Evolutionary conservation across 441 rosid species (phyloP), one percentile per base, ranked within the genome.

Genomic region (Gossypium laxum): DNA sequence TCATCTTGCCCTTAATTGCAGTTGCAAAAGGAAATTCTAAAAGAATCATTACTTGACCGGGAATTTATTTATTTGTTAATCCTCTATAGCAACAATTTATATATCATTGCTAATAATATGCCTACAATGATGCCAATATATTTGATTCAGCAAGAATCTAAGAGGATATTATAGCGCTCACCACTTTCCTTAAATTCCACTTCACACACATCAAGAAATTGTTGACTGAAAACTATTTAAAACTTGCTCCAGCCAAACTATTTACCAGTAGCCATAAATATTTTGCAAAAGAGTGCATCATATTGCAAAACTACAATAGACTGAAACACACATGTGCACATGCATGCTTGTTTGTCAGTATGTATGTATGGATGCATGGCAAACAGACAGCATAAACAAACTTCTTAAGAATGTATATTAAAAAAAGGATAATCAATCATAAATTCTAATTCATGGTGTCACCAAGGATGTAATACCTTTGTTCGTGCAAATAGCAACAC

Each of bases 401-500:
- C 26, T 24, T 48, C 22, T 24, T 58, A 18, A 48, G 22, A 50
- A 38, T 18, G 32, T 18, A 28, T 0, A 45, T 34, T 41, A 43
- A 70, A 55, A 11, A 6, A 15, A 71, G 15, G 60, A 30, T 50
- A n/a, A 10, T 65, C 30, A 34, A 18, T 47, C 67, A 50, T 45
- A 17, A 50, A 51, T 38, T 41, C n/a, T 47, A 34, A 56, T 21
- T 47, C 18, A 74, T 19, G 58, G 69, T 12, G 45, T 26, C 24
- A 67, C n/a, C 5, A 71, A 52, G 41, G 18, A 15, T 21, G 61
- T 19, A 19, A 38, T 87, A 91, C 96, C 94, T 91, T 91, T 74
- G 83, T 89, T 74, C 88, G 76, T 26, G 91, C 88, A 85, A 87
- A 88, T 52, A 87, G 84, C 80, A 89, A 76, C 76, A 87, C 88